These are phyloP conservation scores for Cyphellophora europaea DNA, from an alignment of 2,329 filamentous ascomycete genomes.

Conservation along the genomic window DNA sequence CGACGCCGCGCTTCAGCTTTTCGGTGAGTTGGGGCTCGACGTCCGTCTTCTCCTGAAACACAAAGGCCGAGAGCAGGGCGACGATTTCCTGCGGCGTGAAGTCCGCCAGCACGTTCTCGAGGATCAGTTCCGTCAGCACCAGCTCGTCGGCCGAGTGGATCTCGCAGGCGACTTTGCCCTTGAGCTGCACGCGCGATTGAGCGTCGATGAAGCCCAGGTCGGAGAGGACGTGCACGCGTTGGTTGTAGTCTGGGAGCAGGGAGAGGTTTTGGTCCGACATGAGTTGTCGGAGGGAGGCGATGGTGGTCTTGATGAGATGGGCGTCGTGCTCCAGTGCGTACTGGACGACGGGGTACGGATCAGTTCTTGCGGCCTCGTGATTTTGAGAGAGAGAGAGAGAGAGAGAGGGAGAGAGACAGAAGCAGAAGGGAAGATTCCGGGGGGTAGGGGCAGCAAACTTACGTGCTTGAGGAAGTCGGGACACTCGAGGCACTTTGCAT, in stretches of 20 bases:
- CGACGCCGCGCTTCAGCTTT: slow-evolving; percentile 70
- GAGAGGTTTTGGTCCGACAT: slow-evolving; percentile 97
- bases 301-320: slow-evolving; percentile 92
- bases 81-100: slow-evolving; percentile 79
- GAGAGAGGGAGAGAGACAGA: slow-evolving; percentile 14
- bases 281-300: slow-evolving; percentile 72
- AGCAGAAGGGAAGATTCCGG: background rate
- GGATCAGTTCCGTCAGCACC: slow-evolving; percentile 87
- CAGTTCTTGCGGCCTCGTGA: too few species aligned
- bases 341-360: slow-evolving; percentile 41
- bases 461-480: slow-evolving; percentile 79
- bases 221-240: slow-evolving; percentile 82
- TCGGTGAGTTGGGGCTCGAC: slow-evolving; percentile 70
- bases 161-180: slow-evolving; percentile 97
- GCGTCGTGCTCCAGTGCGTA: slow-evolving; percentile 95
- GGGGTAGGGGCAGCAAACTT: too few species aligned
- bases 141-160: slow-evolving; percentile 96
- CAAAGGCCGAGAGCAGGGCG: slow-evolving; percentile 83
- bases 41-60: slow-evolving; percentile 95
- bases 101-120: slow-evolving; percentile 91
- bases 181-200: slow-evolving; percentile 78
- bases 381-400: too few species aligned
- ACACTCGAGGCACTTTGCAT: slow-evolving; percentile 59
- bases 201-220: slow-evolving; percentile 89
- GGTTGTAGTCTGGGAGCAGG: slow-evolving; percentile 90